A percentile compares a stretch with the other conserved stretches of the same genome.
phyloP scores from a whole-genome alignment of 176 grass and related monocot genomes.

The Poa annua region DNA sequence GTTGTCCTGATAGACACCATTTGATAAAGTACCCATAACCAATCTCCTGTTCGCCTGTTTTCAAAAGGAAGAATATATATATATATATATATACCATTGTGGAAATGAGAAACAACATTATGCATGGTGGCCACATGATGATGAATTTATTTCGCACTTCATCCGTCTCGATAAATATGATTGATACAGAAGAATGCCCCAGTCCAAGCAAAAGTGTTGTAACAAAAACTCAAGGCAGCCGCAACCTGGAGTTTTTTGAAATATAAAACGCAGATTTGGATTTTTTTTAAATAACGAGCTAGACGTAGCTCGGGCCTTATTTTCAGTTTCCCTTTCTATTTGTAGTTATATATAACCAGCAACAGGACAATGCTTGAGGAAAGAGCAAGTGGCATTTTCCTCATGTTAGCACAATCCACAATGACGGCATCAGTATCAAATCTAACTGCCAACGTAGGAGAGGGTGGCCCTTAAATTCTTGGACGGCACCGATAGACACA shows the following conservation, averaged over 20 bases:
- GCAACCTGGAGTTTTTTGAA: too few species aligned
- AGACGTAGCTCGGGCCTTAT: too few species aligned
- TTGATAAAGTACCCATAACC: conserved; percentile 23
- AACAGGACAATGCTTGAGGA: background rate
- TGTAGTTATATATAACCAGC: background rate
- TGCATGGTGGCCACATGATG: background rate
- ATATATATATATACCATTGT: background rate
- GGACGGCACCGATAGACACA: background rate
- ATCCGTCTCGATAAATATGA: background rate
- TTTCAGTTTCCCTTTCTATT: background rate
- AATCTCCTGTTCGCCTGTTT: background rate
- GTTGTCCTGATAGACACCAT: background rate
- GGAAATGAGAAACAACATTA: background rate
- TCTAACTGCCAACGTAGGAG: conserved; percentile 26
- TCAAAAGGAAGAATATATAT: background rate
- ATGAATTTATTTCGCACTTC: background rate
- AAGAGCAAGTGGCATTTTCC: background rate
- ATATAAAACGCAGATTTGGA: too few species aligned
- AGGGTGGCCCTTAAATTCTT: conserved; percentile 32
- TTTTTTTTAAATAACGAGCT: too few species aligned
- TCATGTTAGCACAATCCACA: background rate
- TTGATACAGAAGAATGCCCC: background rate
- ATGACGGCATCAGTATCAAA: conserved; percentile 31
- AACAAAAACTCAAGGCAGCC: background rate
- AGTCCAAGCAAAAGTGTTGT: background rate